phyloP scores from a whole-genome alignment of 257 asterid genomes.

The Coffea canephora region DNA sequence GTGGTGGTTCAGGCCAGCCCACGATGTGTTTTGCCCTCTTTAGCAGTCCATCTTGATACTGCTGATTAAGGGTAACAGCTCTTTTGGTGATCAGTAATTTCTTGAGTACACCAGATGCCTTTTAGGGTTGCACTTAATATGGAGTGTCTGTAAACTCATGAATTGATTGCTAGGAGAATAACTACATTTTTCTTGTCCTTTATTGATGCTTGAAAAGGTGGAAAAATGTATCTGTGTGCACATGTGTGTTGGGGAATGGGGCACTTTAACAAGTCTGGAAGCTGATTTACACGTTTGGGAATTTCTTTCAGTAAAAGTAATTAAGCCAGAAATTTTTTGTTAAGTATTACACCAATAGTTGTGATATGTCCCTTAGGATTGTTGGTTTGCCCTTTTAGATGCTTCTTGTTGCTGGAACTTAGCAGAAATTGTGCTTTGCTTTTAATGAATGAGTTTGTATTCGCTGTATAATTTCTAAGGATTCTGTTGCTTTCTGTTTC shows the following conservation, averaged over 20 bases:
- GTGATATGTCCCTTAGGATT: not conserved
- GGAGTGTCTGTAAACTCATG: not conserved
- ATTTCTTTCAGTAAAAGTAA: not conserved
- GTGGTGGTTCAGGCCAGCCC: not conserved
- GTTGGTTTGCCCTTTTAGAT: not conserved
- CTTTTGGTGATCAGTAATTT: not conserved
- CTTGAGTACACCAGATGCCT: not conserved
- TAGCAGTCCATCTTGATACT: not conserved
- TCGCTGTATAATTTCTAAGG: not conserved
- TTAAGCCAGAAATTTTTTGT: not conserved
- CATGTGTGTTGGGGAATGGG: not conserved
- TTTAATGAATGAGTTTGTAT: not conserved
- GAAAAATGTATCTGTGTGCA: not conserved
- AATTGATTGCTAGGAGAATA: not conserved
- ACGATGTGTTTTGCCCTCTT: not conserved
- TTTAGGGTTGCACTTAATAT: not conserved
- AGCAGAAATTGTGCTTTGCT: not conserved
- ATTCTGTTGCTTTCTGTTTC: not conserved
- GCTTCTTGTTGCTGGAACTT: constrained; percentile 4
- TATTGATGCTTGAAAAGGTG: not conserved
- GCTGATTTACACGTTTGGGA: not conserved
- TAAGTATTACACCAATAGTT: not conserved
- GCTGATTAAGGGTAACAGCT: not conserved
- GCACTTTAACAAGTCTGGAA: not conserved
- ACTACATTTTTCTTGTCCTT: not conserved